phyloP scores from a whole-genome alignment of 805 yeast species.

The Pichia manshurica region DNA sequence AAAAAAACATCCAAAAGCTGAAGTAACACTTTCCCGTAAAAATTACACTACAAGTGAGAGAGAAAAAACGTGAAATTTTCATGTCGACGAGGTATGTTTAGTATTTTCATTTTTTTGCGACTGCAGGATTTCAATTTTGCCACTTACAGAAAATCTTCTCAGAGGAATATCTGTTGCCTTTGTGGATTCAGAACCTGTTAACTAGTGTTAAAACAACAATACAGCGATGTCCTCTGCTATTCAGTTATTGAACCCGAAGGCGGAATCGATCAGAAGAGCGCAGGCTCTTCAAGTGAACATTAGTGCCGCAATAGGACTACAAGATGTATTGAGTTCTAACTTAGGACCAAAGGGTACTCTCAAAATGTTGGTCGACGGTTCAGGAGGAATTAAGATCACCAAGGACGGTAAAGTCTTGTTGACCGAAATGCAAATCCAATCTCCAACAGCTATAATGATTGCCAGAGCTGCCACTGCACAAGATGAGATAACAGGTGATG shows the following conservation, averaged over 20 bases:
- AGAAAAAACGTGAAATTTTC: too few species aligned
- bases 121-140: too few species aligned
- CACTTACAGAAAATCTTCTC: too few species aligned
- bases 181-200: too few species aligned
- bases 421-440: conserved; percentile 94
- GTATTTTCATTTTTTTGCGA: too few species aligned
- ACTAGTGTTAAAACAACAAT: too few species aligned
- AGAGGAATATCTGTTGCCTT: too few species aligned
- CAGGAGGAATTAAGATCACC: conserved; percentile 91
- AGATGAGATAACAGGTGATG: conserved; percentile 99
- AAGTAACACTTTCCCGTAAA: too few species aligned
- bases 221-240: conserved; percentile 47
- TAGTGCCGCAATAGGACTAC: conserved; percentile 94
- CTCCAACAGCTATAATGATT: conserved; percentile 84
- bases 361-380: conserved; percentile 94
- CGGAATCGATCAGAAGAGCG: conserved; percentile 91
- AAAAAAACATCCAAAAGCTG: too few species aligned
- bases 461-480: conserved; percentile 98
- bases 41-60: too few species aligned
- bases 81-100: too few species aligned
- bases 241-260: conserved; percentile 93
- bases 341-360: conserved; percentile 96
- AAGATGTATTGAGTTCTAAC: conserved; percentile 84
- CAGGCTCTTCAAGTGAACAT: conserved; percentile 95
- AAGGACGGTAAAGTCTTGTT: conserved; percentile 94